These are phyloP conservation scores for Wickerhamiella occidentalis DNA, from an alignment of 805 yeast species.

Conservation along the genomic window DNA sequence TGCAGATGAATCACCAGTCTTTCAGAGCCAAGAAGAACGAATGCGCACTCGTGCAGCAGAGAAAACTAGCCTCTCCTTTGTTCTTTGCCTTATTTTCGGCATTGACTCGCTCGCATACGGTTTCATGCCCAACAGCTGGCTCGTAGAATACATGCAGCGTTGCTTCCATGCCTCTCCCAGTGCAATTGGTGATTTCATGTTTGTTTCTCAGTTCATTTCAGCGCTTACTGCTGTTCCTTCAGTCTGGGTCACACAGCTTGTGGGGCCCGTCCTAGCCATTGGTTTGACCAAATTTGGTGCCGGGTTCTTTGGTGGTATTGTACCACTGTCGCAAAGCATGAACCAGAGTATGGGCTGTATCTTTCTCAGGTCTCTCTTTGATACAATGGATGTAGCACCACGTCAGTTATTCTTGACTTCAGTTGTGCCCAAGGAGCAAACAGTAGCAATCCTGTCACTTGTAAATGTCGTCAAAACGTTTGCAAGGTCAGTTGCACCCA, in stretches of 20 bases:
- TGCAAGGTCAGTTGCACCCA: conserved; percentile 73
- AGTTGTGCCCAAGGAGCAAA: conserved; percentile 52
- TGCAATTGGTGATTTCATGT: conserved; percentile 39
- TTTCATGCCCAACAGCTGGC: conserved; percentile 81
- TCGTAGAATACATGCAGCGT: conserved; percentile 63
- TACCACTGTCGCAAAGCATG: conserved; percentile 36
- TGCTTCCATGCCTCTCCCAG: conserved; percentile 46
- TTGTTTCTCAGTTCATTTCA: conserved; percentile 32
- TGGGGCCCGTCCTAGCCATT: conserved; percentile 75
- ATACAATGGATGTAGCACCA: conserved; percentile 87
- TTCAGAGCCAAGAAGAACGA: neutral
- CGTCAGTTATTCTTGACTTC: conserved; percentile 69
- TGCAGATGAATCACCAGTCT: neutral
- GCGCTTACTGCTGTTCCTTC: conserved; percentile 50
- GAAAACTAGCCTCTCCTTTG: conserved; percentile 10
- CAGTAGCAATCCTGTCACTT: conserved; percentile 61
- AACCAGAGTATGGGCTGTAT: conserved; percentile 41
- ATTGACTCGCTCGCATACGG: conserved; percentile 82
- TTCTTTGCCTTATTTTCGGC: conserved; percentile 39
- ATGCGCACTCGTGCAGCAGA: neutral
- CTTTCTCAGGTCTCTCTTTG: conserved; percentile 45
- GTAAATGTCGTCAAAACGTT: conserved; percentile 79
- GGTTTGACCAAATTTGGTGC: conserved; percentile 67
- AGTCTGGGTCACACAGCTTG: conserved; percentile 46
- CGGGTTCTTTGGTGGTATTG: conserved; percentile 44